phyloP scores from a whole-genome alignment of 1,284 basidiomycete genomes.

The Apiotrichum gracile region DNA sequence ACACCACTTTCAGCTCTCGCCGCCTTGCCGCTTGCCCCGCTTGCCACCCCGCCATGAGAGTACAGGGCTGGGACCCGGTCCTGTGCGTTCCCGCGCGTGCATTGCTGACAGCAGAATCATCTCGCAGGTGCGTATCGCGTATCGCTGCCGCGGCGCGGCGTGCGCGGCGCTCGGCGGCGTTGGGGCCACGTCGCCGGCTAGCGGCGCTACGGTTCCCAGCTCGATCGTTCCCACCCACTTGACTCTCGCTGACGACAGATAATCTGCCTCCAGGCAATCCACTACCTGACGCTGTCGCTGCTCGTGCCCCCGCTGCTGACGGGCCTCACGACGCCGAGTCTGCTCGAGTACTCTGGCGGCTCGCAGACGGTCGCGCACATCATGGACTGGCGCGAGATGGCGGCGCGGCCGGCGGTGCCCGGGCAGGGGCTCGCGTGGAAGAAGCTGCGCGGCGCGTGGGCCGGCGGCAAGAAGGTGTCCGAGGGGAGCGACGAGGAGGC shows the following conservation, averaged over 20 bases:
- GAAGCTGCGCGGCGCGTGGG: slow-evolving; percentile 46
- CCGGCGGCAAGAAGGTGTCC: slow-evolving; percentile 40
- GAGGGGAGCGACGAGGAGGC: not conserved
- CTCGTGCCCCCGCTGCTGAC: slow-evolving; percentile 74
- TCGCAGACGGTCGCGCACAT: slow-evolving; percentile 50
- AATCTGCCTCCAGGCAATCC: slow-evolving; percentile 80
- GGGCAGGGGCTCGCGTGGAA: slow-evolving; percentile 55
- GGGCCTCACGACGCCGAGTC: slow-evolving; percentile 64
- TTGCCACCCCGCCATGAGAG: slow-evolving; percentile 30
- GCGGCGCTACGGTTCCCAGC: not conserved
- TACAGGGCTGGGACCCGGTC: slow-evolving; percentile 49
- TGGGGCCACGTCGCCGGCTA: too few relatives aligned
- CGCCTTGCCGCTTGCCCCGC: not conserved
- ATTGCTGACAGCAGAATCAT: slow-evolving; percentile 38
- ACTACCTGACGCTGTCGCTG: slow-evolving; percentile 80
- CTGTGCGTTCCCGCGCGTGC: slow-evolving; percentile 29
- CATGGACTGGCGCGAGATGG: slow-evolving; percentile 96
- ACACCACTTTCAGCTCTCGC: too few relatives aligned
- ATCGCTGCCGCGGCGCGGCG: too few relatives aligned
- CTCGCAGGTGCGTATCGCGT: slow-evolving; percentile 34
- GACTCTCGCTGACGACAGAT: slow-evolving; percentile 56
- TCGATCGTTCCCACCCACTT: not conserved
- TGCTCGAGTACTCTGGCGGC: slow-evolving; percentile 68
- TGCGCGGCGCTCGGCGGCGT: too few relatives aligned
- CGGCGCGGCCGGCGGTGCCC: slow-evolving; percentile 64